phyloP scores from a whole-genome alignment of 371 early-diverging fungal genomes.

The Quaeritorhiza haematococci region DNA sequence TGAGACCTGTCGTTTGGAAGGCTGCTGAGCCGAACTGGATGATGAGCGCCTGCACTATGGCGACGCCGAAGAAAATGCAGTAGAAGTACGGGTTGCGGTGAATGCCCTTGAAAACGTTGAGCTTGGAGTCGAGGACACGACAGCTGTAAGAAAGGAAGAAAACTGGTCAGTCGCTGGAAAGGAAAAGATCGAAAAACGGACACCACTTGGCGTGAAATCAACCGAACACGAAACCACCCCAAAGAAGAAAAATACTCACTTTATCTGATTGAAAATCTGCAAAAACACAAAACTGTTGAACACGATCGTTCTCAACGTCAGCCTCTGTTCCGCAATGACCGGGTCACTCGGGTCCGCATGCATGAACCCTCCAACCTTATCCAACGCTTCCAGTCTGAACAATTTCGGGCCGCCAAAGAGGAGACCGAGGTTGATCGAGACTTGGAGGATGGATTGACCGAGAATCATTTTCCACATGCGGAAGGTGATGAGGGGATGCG shows the following conservation, averaged over 20 bases:
- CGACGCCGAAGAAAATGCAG: constrained; percentile 62
- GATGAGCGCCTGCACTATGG: constrained; percentile 73
- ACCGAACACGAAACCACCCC: not conserved
- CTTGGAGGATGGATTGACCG: constrained; percentile 82
- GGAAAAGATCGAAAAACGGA: not conserved
- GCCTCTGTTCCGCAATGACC: not conserved
- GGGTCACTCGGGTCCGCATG: not conserved
- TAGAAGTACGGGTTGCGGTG: constrained; percentile 73
- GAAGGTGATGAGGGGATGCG: constrained; percentile 77
- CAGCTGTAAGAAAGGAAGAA: constrained; percentile 2
- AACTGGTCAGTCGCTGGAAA: not conserved
- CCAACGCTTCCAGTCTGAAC: constrained; percentile 36
- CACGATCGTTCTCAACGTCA: constrained; percentile 58
- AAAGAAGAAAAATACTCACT: constrained; percentile 12
- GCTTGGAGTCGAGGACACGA: constrained; percentile 24
- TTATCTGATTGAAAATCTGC: constrained; percentile 86
- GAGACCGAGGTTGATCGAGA: constrained; percentile 27
- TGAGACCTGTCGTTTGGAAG: constrained; percentile 82
- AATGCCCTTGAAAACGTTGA: constrained; percentile 84
- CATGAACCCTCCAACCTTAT: not conserved
- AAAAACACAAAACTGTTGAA: constrained; percentile 95
- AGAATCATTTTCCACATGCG: constrained; percentile 91
- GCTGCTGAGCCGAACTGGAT: constrained; percentile 85
- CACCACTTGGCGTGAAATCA: not conserved
- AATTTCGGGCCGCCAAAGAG: constrained; percentile 44